Evolutionary conservation across 148 eudicot genomes (phyloP).

Genomic region (Fagopyrum tataricum): DNA sequence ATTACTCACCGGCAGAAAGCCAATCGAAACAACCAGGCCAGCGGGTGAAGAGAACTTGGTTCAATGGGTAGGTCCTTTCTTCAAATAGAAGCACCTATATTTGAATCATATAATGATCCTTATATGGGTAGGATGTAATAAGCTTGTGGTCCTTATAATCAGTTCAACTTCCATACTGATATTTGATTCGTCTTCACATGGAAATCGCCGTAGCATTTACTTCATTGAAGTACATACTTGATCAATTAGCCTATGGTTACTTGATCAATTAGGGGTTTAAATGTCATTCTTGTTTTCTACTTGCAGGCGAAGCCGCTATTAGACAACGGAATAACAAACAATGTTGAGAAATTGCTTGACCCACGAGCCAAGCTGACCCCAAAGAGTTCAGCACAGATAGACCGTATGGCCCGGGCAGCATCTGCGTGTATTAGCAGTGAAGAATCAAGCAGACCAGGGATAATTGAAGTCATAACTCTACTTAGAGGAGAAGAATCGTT

Average conservation of each 20-base stretch:
- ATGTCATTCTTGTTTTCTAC: neutral
- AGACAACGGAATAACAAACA: conserved; percentile 47
- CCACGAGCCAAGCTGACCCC: conserved; percentile 46
- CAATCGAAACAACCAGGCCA: conserved; percentile 74
- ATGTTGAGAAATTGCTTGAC: conserved; percentile 44
- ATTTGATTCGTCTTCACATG: neutral
- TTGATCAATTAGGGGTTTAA: neutral
- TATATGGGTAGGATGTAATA: neutral
- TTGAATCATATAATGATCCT: neutral
- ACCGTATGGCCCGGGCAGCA: conserved; percentile 72
- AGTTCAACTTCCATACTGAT: neutral
- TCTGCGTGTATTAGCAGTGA: conserved; percentile 62
- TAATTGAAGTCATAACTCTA: conserved; percentile 48
- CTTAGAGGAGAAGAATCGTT: conserved; percentile 47
- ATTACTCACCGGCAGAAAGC: conserved; percentile 77
- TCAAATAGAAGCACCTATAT: neutral
- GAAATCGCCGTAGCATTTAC: neutral
- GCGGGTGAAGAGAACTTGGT: conserved; percentile 92
- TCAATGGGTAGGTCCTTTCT: conserved; percentile 51
- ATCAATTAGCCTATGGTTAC: neutral
- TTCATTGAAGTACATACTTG: neutral
- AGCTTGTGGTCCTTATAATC: neutral
- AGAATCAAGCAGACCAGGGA: conserved; percentile 65
- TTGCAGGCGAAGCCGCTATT: conserved; percentile 84
- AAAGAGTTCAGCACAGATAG: conserved; percentile 42